Base-by-base conservation (phyloP, 2,329 filamentous ascomycete genomes). In the Fusarium virguliforme region DNA sequence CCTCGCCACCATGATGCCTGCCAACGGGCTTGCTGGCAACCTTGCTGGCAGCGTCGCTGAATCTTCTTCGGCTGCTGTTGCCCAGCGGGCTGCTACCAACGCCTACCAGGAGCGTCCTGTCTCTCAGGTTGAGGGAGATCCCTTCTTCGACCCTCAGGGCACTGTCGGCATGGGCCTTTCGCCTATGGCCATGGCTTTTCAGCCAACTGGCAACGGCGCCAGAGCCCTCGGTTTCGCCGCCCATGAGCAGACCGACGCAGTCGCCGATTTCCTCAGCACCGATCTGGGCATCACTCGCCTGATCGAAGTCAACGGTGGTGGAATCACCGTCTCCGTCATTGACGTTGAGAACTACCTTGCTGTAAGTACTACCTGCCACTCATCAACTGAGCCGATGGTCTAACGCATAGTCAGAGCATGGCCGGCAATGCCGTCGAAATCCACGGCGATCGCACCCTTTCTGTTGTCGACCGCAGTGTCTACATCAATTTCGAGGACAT, bases 131-230 rank as follows among this genome's bases (percentile, higher is more conserved):
- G 84, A 85, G 56, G 85, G 83, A 61, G 88, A 91, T 64, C 89
- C 89, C 0, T 91, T 90, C 74, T 13, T 61, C 65, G 5, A 66
- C 75, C 64, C 79, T 51, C 6, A 9, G 86, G 88, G 70, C 81
- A 48, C 64, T 8, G 67, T 74, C 65, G 80, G 53, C 6, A 78
- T 75, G 8, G 86, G 88, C 70, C 81, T 93, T 24, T 92, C 90
- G 4, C 89, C 91, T 1, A 91, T 87, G 7, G 90, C 90, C 2
- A 88, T 87, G 1, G 77, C 85, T 1, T 93, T 93, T 72, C 87
- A 85, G 15, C 91, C 91, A 1, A 75, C 75, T 35, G 40, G 62
- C 4, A 60, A 74, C 5, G 51, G 57, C 2, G 65, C 65, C 1
- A 64, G 71, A 12, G n/a, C 38, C 1, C 53, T 40, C 1, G 18